Percentiles rank a stretch among this genome's conserved stretches.
These are phyloP conservation scores for Kwoniella dejecticola DNA, from an alignment of 768 basidiomycete species.

Conservation along the genomic window DNA sequence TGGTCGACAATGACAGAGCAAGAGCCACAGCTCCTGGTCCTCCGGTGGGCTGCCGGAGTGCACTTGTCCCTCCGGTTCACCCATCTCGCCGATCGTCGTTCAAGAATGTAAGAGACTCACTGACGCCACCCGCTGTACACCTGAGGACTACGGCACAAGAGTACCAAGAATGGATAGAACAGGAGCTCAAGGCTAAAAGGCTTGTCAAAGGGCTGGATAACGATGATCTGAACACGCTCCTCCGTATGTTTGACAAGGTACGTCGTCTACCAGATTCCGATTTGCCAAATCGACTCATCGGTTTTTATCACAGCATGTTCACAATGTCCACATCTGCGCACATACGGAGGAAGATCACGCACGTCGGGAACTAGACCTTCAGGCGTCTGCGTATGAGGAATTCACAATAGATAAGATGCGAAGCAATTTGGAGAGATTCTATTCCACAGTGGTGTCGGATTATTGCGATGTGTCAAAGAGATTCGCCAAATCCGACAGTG, in stretches of 20 bases:
- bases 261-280: slow-evolving; percentile 15
- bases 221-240: slow-evolving; percentile 57
- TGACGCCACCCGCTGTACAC: not conserved
- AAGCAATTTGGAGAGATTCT: slow-evolving; percentile 58
- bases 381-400: slow-evolving; percentile 57
- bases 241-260: slow-evolving; percentile 59
- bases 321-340: slow-evolving; percentile 56
- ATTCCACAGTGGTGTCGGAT: slow-evolving; percentile 56
- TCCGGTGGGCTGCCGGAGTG: not conserved
- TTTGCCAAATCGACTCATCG: not conserved
- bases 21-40: not conserved
- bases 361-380: slow-evolving; percentile 55
- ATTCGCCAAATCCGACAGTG: slow-evolving; percentile 57
- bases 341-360: slow-evolving; percentile 13
- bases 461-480: slow-evolving; percentile 55
- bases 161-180: slow-evolving; percentile 3
- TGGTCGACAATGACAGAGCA: not conserved
- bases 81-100: not conserved
- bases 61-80: not conserved
- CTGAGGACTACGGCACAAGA: not conserved
- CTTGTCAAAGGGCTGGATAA: slow-evolving; percentile 55
- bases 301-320: slow-evolving; percentile 55
- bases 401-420: slow-evolving; percentile 60
- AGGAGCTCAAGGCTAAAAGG: slow-evolving; percentile 20
- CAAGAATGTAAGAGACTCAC: not conserved